Evolutionary conservation across 1,284 basidiomycete genomes (phyloP).

Genomic region (Austropuccinia psidii): DNA sequence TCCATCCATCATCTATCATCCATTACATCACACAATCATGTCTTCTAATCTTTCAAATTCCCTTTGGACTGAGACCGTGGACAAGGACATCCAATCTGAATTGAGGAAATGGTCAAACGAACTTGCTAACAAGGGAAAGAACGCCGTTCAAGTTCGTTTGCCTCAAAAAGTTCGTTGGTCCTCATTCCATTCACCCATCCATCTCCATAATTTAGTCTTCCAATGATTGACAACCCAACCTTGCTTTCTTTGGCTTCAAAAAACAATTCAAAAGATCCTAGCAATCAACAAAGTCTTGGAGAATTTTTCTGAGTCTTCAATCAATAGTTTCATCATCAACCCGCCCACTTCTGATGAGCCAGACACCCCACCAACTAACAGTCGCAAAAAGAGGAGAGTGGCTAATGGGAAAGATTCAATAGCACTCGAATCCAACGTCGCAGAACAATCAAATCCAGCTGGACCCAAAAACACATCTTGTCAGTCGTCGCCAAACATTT

Average conservation of each 20-base stretch:
- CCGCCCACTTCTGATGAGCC: conserved; percentile 9
- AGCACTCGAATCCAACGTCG: background rate
- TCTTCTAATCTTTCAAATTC: too few species aligned
- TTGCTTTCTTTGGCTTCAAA: background rate
- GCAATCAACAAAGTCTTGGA: conserved; percentile 26
- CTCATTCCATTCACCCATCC: background rate
- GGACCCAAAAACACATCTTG: conserved; percentile 26
- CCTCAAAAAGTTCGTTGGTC: conserved; percentile 21
- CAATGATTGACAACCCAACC: background rate
- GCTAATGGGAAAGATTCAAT: conserved; percentile 27
- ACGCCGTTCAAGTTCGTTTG: conserved; percentile 4
- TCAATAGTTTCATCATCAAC: background rate
- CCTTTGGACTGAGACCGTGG: conserved; percentile 23
- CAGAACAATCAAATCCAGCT: conserved; percentile 6
- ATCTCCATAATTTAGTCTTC: too few species aligned
- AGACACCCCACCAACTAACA: background rate
- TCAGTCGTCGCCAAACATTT: background rate
- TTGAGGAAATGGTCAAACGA: conserved; percentile 27
- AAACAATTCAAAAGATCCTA: conserved; percentile 8
- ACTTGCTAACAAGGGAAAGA: conserved; percentile 14
- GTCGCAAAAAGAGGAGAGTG: conserved; percentile 30
- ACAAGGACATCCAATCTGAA: conserved; percentile 15
- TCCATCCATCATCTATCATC: too few species aligned
- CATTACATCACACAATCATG: too few species aligned
- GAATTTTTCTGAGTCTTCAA: conserved; percentile 11